Evolutionary conservation across 495 filamentous ascomycete species (phyloP), one percentile per base, ranked within the genome.

Genomic region (Podospora fimiseda): DNA sequence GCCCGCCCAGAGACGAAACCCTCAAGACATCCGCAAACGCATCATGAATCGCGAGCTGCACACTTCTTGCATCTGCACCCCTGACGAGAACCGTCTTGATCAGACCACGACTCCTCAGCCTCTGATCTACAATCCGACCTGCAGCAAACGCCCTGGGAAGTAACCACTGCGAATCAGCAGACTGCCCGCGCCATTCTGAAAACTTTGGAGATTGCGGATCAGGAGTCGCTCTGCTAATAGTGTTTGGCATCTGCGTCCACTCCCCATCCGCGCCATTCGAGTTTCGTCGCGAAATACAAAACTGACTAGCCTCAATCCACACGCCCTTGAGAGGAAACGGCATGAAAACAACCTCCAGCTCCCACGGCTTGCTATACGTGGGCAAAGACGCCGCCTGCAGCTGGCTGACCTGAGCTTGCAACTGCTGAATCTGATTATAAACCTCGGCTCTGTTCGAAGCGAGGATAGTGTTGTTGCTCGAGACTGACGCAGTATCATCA

Each of bases 311-410:
- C 37, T 70, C 64, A 56, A 77, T 74, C 84, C 84, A 88, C 27
- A 87, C 65, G 6, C 80, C 79, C 58, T 75, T 78, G 40, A 88
- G 67, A 1, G 78, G 80, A 66, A 83, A 88, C 27, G 84, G 84
- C n/a, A 87, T 58, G 46, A 87, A 77, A 15, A 87, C 73, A 16
- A 88, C 81, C 58, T 88, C 83, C 20, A 88, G 62, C 56, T 84
- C 74, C 82, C 82, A 86, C 4, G 84, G 83, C n/a, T 75, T 70
- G 16, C 65, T 64, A 44, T 67, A 70, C 0, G 82, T 77, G 9
- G 84, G 82, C 21, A 78, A 60, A 9, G 78, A 73, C 33, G 71
- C 66, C 14, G 73, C 69, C 56, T 85, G 81, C 3, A 86, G 71
- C 52, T 76, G 69, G 52, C 63, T 68, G 22, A 88, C 62, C 40